phyloP scores from a whole-genome alignment of 2,329 filamentous ascomycete genomes.

The Neonectria ditissima region DNA sequence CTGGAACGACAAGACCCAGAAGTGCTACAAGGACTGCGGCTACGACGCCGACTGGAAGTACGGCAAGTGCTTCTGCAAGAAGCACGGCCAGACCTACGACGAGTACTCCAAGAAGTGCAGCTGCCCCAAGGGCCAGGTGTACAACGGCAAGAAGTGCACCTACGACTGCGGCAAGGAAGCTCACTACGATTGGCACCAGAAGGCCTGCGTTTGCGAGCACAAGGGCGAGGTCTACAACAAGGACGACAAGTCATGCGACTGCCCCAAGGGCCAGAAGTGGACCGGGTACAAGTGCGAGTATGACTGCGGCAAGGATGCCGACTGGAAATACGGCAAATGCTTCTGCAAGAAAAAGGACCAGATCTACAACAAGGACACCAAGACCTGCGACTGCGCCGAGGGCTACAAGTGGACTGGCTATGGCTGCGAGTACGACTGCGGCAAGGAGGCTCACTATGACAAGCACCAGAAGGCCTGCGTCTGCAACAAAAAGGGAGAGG shows the following conservation, averaged over 20 bases:
- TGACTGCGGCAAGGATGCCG: constrained; percentile 13
- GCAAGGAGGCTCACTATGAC: constrained; percentile 6
- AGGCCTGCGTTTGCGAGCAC: constrained; percentile 11
- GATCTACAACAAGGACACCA: background rate
- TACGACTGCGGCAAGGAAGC: constrained; percentile 22
- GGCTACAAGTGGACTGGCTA: constrained; percentile 12
- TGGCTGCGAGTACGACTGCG: constrained; percentile 18
- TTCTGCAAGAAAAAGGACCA: background rate
- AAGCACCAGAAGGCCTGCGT: constrained; percentile 1
- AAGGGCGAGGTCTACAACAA: background rate
- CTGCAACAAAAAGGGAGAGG: constrained; percentile 4
- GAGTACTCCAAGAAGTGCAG: constrained; percentile 11
- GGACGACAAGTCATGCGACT: background rate
- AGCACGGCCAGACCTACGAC: constrained; percentile 12
- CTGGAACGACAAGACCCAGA: background rate
- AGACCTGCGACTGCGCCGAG: constrained; percentile 11
- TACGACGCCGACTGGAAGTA: constrained; percentile 12
- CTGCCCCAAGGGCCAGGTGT: constrained; percentile 12
- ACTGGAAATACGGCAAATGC: constrained; percentile 4
- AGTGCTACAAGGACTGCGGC: constrained; percentile 8
- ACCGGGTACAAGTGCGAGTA: constrained; percentile 1
- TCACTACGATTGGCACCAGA: background rate
- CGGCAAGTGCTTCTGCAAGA: constrained; percentile 9
- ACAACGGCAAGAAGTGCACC: constrained; percentile 11
- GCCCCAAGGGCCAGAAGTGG: constrained; percentile 11